Base-by-base conservation (phyloP, 805 yeast genomes). In the Wickerhamiella bombiphila region DNA sequence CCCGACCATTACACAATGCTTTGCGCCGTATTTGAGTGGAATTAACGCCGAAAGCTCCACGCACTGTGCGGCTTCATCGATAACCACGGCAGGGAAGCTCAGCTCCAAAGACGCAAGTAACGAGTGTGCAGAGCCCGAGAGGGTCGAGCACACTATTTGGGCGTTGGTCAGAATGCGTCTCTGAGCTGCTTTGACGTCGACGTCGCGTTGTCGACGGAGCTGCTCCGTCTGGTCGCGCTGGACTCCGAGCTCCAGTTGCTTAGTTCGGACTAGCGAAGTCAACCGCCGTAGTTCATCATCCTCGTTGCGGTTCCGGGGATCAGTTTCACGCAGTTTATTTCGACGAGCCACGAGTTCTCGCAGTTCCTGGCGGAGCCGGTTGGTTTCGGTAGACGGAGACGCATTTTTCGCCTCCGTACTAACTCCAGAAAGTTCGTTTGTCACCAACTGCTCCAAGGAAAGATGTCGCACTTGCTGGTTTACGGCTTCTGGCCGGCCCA, bases 21-120 rank as follows among this genome's bases (percentile, higher is more conserved):
- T 75, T 50, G 93, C 80, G 1, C 97, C 97, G 55, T 86, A 91
- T 51, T 93, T 66, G 46, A 91, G 63, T 0, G 98, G 98, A 49
- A 88, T 88, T 19, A 91, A 69, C 0, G 93, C 80, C 5, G 95
- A 82, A 25, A 88, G 55, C 54, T 88, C 98, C 29, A 91, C 86
- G 72, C 94, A 80, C 58, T 88, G 98, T 48, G 96, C 93, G 2
- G 98, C 98, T 57, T 88, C 98, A 62, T 88, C 98, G 43, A 88
- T 77, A 36, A 88, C 76, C 2, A 91, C 96, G 3, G 93, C 82
- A 35, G 80, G 93, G 54, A 91, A 88, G 31, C 71, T 70, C 51
- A 83, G 68, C 7, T 83, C 74, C 53, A 88, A 60, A 31, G 74
- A 68, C 0, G 83, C 74, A 29, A 88, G 65, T 42, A 83, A 72